These are phyloP conservation scores for Fragaria nilgerrensis DNA, from an alignment of 306 rosid genomes.

Conservation along the genomic window DNA sequence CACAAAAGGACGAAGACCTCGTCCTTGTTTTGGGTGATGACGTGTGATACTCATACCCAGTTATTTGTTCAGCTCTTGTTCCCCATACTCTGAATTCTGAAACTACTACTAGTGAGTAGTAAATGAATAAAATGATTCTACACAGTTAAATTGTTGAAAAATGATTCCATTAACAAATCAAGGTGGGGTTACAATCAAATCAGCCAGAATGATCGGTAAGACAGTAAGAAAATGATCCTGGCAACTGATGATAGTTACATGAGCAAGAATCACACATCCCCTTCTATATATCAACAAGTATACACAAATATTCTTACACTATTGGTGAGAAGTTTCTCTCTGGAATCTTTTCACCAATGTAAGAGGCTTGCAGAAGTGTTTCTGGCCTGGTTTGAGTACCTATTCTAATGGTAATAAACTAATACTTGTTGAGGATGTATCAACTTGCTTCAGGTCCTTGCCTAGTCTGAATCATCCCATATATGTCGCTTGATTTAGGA, in stretches of 20 bases:
- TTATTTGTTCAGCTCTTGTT: not conserved
- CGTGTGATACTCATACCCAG: conserved; percentile 41
- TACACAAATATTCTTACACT: conserved; percentile 3
- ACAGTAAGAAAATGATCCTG: not conserved
- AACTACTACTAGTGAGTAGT: not conserved
- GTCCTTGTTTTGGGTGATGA: conserved; percentile 26
- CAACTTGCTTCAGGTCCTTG: conserved; percentile 49
- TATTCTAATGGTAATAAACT: conserved; percentile 20
- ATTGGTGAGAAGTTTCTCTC: not conserved
- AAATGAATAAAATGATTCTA: not conserved
- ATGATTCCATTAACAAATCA: not conserved
- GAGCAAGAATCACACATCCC: conserved; percentile 9
- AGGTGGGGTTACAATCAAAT: not conserved
- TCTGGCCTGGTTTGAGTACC: not conserved
- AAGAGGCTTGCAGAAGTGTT: not conserved
- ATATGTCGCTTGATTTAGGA: conserved; percentile 65
- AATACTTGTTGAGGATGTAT: conserved; percentile 32
- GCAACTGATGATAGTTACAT: not conserved
- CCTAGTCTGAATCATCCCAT: conserved; percentile 65
- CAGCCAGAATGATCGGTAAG: not conserved
- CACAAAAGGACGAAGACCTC: not conserved
- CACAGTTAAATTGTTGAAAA: not conserved
- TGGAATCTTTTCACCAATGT: not conserved
- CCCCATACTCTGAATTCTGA: not conserved
- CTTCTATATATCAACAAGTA: conserved; percentile 13